Conservation (phyloP, 2,329 filamentous ascomycete genomes). For the Diaporthe vexans region DNA sequence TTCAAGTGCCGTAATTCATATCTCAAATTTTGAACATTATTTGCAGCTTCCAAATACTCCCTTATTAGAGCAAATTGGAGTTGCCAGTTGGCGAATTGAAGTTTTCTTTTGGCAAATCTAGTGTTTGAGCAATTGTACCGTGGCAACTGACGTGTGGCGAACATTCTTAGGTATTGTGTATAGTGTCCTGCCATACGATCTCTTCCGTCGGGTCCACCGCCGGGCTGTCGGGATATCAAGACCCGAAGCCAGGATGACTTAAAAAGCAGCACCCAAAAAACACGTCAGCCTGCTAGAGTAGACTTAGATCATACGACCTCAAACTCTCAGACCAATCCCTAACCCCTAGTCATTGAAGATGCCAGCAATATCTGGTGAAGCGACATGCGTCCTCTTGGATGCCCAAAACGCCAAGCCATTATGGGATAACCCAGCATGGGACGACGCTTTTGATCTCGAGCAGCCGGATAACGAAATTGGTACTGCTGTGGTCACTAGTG, state of each 20-base stretch:
- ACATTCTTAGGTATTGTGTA: neutral
- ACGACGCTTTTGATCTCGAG: slow-evolving; percentile 2
- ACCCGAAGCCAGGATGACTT: neutral
- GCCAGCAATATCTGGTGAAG: neutral
- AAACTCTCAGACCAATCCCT: too few relatives aligned
- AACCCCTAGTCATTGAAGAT: too few relatives aligned
- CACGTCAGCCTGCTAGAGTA: too few relatives aligned
- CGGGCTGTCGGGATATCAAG: slow-evolving; percentile 3
- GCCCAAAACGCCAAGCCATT: slow-evolving; percentile 8
- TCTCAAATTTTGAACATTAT: neutral
- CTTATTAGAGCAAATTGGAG: too few relatives aligned
- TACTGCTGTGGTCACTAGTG: neutral
- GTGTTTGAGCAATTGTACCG: neutral
- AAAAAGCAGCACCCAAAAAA: neutral
- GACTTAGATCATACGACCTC: neutral
- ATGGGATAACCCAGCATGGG: neutral
- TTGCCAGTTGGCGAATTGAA: too few relatives aligned
- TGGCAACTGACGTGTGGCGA: too few relatives aligned
- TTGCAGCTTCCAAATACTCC: too few relatives aligned
- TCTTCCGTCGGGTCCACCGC: neutral
- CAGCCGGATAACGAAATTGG: neutral
- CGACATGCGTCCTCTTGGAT: neutral
- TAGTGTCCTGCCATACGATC: neutral
- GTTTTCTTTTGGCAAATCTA: too few relatives aligned
- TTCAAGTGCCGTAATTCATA: neutral